Evolutionary conservation across 2,329 filamentous ascomycete species (phyloP).

Genomic region (Lasiodiplodia hormozganensis): DNA sequence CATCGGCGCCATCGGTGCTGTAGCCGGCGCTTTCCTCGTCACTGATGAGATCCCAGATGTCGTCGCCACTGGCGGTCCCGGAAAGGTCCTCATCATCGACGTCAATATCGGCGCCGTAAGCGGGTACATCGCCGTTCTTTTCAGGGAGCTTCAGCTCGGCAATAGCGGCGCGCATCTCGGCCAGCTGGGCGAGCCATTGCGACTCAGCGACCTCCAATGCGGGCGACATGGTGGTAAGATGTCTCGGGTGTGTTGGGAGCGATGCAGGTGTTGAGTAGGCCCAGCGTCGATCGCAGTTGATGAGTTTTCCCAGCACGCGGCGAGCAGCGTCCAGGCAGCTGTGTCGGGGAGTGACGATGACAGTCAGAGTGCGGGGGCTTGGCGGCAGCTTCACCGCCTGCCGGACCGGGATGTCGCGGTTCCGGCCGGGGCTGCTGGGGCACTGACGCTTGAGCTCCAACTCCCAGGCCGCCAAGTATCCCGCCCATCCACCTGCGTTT

Average conservation of each 20-base stretch:
- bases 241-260: neutral
- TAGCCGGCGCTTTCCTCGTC: slow-evolving; percentile 71
- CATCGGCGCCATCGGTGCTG: slow-evolving; percentile 66
- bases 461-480: slow-evolving; percentile 25
- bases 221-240: slow-evolving; percentile 44
- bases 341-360: neutral
- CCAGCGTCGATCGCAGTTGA: neutral
- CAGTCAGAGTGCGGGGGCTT: neutral
- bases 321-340: neutral
- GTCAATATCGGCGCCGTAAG: slow-evolving; percentile 65
- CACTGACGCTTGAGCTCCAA: slow-evolving; percentile 6
- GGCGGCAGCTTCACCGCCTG: slow-evolving; percentile 7
- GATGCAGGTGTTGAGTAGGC: neutral
- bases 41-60: slow-evolving; percentile 93
- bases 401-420: slow-evolving; percentile 4
- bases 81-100: slow-evolving; percentile 71
- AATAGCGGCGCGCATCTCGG: slow-evolving; percentile 85
- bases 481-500: slow-evolving; percentile 24
- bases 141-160: slow-evolving; percentile 69
- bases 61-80: slow-evolving; percentile 70
- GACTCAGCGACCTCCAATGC: slow-evolving; percentile 55
- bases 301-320: neutral
- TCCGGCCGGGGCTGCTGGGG: neutral
- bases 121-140: slow-evolving; percentile 53
- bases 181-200: slow-evolving; percentile 85